phyloP scores from a whole-genome alignment of 2,329 filamentous ascomycete genomes.

The Parastagonospora nodorum region DNA sequence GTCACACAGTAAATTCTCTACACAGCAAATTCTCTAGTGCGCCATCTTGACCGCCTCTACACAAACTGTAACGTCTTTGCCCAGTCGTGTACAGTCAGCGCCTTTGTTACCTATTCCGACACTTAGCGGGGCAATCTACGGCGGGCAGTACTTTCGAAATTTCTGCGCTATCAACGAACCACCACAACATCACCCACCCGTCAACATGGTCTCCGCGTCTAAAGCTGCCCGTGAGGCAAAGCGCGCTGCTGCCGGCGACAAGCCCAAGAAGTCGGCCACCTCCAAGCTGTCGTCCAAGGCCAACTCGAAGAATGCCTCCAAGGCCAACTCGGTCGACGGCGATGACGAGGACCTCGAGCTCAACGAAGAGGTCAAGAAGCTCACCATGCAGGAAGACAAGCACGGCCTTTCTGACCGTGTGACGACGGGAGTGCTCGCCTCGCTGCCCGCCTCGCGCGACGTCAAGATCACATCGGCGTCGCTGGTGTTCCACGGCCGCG shows the following conservation, averaged over 20 bases:
- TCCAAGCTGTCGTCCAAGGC: slow-evolving; percentile 74
- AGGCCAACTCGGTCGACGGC: slow-evolving; percentile 70
- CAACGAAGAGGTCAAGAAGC: slow-evolving; percentile 80
- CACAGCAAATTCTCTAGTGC: too few species aligned
- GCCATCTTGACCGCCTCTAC: too few species aligned
- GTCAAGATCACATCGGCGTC: slow-evolving; percentile 95
- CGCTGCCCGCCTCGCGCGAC: slow-evolving; percentile 82
- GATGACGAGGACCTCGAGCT: slow-evolving; percentile 72
- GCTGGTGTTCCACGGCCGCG: slow-evolving; percentile 96
- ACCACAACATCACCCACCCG: slow-evolving; percentile 19
- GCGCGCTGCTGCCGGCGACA: slow-evolving; percentile 63
- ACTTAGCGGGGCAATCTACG: slow-evolving; percentile 19
- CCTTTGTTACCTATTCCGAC: too few species aligned
- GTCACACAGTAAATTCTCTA: too few species aligned
- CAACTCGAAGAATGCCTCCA: slow-evolving; percentile 65
- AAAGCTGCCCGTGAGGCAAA: slow-evolving; percentile 72
- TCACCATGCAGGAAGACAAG: slow-evolving; percentile 93
- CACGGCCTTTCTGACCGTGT: slow-evolving; percentile 96
- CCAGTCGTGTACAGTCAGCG: too few species aligned
- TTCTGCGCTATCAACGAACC: too few species aligned
- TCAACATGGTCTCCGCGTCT: slow-evolving; percentile 68
- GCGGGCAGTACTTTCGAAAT: slow-evolving; percentile 10
- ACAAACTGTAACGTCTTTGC: too few species aligned
- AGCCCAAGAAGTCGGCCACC: slow-evolving; percentile 75
- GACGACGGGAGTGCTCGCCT: slow-evolving; percentile 94